Base-by-base conservation (phyloP, 1,139 yeast genomes). In the Tardiomyces depauwii region DNA sequence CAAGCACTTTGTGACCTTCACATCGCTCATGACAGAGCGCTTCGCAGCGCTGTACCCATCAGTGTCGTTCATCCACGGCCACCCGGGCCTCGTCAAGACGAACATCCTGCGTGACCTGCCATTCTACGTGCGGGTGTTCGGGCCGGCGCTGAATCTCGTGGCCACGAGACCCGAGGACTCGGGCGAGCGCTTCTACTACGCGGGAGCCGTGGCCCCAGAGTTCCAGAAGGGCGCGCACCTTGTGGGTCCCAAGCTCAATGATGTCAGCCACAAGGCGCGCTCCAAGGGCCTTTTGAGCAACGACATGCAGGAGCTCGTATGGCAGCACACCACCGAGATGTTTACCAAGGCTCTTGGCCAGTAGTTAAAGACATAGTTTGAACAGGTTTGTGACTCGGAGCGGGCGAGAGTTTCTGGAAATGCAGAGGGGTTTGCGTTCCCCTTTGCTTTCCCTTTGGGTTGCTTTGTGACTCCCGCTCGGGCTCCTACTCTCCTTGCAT, bases 31-130 rank as follows among this genome's bases (percentile, higher is more conserved):
- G 2, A 54, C 49, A 18, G 39, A 45, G 41, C 45, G 53, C 21
- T 57, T 60, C 47, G 60, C 60, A 2, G 42, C 49, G 28, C 45
- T 49, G 14, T 54, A 61, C 46, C 64, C 66, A 14, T 46, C 52
- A 4, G 46, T 61, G 13, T 36, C 55, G 5, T 62, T 62, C 45
- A 49, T 47, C 30, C 66, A 62, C 49, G 53, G 51, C 18, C 47
- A 45, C 46, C 66, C 66, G 9, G 66, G 66, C 10, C 7, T 54
- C n/a, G 63, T 62, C 25, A 30, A 14, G 10, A 59, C 64, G 7
- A 50, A 50, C 14, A 51, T 52, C 39, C 21, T 32, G 14, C 45
- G 57, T 18, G 51, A 49, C 21, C 50, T 59, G n/a, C 61, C 61
- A 19, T 53, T 57, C 56, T 53, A 44, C 45, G 42, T 52, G 23